A percentile compares a stretch with the other conserved stretches of the same genome.
phyloP scores from a whole-genome alignment of 2,329 filamentous ascomycete genomes.

The Pseudogymnoascus pannorum region DNA sequence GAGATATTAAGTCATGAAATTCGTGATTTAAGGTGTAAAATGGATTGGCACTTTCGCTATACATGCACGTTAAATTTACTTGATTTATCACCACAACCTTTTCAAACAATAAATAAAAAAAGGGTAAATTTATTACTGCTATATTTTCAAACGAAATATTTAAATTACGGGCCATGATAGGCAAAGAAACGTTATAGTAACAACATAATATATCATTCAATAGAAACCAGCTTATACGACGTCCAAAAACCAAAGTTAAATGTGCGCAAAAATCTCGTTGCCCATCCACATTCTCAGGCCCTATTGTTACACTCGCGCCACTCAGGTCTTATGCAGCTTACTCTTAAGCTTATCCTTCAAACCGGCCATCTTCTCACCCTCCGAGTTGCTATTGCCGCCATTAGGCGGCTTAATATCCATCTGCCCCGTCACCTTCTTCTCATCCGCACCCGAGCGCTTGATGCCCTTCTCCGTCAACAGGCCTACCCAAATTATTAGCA shows the following conservation, averaged over 20 bases:
- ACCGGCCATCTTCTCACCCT: constrained; percentile 33
- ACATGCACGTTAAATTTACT: no score
- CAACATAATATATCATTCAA: neutral
- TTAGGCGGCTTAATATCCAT: constrained; percentile 13
- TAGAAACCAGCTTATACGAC: neutral
- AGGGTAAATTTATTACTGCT: neutral
- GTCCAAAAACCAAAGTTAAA: neutral
- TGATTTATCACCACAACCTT: no score
- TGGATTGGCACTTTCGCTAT: no score
- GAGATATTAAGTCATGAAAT: no score
- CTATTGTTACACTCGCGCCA: neutral
- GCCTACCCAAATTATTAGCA: constrained; percentile 8
- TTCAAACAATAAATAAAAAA: no score
- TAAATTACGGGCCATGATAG: neutral
- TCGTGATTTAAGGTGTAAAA: no score
- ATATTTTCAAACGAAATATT: neutral
- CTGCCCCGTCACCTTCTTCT: constrained; percentile 15
- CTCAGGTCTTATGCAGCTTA: constrained; percentile 47
- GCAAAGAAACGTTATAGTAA: neutral
- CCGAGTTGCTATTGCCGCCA: constrained; percentile 24
- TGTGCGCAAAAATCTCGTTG: neutral
- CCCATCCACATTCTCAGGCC: neutral
- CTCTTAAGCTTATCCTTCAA: constrained; percentile 61
- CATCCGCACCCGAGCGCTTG: constrained; percentile 10
- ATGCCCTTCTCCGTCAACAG: constrained; percentile 7